Conservation (phyloP, 2,329 filamentous ascomycete species). For the Escovopsis sp. region DNA sequence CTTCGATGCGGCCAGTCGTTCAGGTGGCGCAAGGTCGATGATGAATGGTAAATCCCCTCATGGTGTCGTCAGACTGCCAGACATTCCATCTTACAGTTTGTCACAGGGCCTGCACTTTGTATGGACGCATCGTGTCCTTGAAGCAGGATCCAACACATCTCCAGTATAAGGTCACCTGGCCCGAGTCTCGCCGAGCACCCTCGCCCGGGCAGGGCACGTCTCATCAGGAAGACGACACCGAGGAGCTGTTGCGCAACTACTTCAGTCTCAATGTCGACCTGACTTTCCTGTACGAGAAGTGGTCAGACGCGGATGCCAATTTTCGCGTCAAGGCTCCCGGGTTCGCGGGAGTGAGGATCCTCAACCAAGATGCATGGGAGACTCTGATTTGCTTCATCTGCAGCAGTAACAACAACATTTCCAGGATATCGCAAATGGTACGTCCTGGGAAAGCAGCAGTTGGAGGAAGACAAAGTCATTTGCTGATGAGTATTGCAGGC, state of each 20-base stretch:
- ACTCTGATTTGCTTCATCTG: constrained; percentile 89
- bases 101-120: constrained; percentile 60
- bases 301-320: constrained; percentile 73
- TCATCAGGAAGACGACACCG: constrained; percentile 46
- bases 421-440: constrained; percentile 89
- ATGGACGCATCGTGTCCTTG: constrained; percentile 70
- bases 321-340: constrained; percentile 75
- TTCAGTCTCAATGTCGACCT: constrained; percentile 75
- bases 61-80: constrained; percentile 7
- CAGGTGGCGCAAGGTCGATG: constrained; percentile 73
- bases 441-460: not conserved
- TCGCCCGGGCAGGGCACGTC: constrained; percentile 5
- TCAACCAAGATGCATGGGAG: constrained; percentile 94
- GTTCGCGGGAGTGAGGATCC: constrained; percentile 81
- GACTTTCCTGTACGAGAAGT: constrained; percentile 62
- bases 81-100: constrained; percentile 3
- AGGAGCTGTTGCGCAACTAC: constrained; percentile 64
- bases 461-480: too few species aligned
- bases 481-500: constrained; percentile 30
- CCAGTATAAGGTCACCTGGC: constrained; percentile 63
- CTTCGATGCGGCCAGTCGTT: constrained; percentile 93
- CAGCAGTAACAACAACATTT: constrained; percentile 97
- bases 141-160: constrained; percentile 67
- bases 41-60: too few species aligned
- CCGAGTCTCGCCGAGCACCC: constrained; percentile 12